phyloP scores from a whole-genome alignment of 805 yeast genomes.

The Zygosaccharomyces pseudorouxii region DNA sequence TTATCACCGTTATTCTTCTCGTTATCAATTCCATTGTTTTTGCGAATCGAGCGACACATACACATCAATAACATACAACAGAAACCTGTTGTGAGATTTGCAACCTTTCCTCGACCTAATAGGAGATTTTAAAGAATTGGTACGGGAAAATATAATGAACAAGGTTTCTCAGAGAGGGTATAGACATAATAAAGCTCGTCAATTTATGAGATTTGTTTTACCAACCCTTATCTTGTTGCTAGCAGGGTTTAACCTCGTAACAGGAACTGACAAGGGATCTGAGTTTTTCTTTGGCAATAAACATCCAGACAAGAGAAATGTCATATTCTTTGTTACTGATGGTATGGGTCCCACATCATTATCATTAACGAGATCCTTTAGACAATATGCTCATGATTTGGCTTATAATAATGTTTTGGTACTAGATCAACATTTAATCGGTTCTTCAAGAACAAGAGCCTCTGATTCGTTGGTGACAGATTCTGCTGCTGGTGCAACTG shows the following conservation, averaged over 20 bases:
- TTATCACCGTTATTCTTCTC: not conserved
- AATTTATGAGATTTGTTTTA: constrained; percentile 2
- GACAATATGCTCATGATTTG: constrained; percentile 47
- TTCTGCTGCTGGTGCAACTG: constrained; percentile 97
- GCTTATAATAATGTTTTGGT: constrained; percentile 51
- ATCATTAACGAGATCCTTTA: constrained; percentile 71
- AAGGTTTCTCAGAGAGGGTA: not conserved
- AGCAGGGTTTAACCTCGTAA: not conserved
- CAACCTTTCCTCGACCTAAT: not conserved
- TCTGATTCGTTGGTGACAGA: constrained; percentile 77
- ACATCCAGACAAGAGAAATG: constrained; percentile 51
- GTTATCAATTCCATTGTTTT: not conserved
- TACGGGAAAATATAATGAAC: not conserved
- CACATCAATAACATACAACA: not conserved
- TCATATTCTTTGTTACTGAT: constrained; percentile 85
- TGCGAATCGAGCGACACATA: not conserved
- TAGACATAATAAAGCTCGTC: not conserved
- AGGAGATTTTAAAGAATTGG: not conserved
- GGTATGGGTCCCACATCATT: constrained; percentile 94
- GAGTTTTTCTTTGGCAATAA: not conserved
- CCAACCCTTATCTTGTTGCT: constrained; percentile 1
- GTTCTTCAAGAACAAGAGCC: constrained; percentile 81
- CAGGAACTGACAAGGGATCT: not conserved
- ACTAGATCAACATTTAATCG: constrained; percentile 68
- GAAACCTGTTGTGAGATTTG: not conserved